Conservation (phyloP, 148 eudicot genomes). For the Suaeda aralocaspica region DNA sequence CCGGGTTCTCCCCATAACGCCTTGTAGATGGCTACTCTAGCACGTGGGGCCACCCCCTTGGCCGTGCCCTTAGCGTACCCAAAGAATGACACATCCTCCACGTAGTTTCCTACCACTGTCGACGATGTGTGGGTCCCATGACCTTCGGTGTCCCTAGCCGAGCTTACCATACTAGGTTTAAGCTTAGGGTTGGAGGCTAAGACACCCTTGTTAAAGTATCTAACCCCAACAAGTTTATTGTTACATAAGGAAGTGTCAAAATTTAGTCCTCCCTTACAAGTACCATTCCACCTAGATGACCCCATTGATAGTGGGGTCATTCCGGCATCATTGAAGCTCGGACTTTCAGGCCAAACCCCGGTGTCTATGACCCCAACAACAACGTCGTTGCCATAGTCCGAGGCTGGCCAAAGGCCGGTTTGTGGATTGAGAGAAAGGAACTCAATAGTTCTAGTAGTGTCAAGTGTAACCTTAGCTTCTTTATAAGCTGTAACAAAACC, state of each 20-base stretch:
- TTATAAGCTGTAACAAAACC: conserved; percentile 45
- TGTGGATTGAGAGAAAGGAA: conserved; percentile 47
- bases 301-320: conserved; percentile 38
- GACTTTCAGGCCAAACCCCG: conserved; percentile 71
- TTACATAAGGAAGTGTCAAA: conserved; percentile 49
- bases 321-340: conserved; percentile 48
- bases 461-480: conserved; percentile 33
- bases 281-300: conserved; percentile 51
- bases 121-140: conserved; percentile 77
- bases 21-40: conserved; percentile 68
- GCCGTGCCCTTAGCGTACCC: conserved; percentile 66
- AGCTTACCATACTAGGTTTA: conserved; percentile 31
- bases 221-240: conserved; percentile 51
- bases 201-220: conserved; percentile 56
- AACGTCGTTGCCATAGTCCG: conserved; percentile 45
- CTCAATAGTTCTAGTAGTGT: conserved; percentile 51
- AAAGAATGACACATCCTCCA: conserved; percentile 45
- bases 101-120: conserved; percentile 55
- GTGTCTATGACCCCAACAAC: conserved; percentile 57
- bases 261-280: conserved; percentile 40
- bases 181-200: conserved; percentile 33
- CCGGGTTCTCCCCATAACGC: conserved; percentile 50
- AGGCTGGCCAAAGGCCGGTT: conserved; percentile 55
- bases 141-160: conserved; percentile 59
- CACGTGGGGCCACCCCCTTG: conserved; percentile 56